phyloP scores from a whole-genome alignment of 2,329 filamentous ascomycete species.

The Fusarium verrucosum region DNA sequence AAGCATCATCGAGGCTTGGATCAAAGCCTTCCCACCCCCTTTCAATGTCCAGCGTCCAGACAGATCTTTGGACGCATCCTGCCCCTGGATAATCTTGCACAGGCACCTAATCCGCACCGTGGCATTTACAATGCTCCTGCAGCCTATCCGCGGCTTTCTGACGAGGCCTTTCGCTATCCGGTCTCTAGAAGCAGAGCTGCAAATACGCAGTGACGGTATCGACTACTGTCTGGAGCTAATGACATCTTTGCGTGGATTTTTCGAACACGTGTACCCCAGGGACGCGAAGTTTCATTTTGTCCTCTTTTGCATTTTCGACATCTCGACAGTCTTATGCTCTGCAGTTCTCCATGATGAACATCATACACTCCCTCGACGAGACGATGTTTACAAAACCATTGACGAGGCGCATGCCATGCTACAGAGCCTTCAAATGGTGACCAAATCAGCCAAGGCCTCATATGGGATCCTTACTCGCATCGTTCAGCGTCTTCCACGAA shows the following conservation, averaged over 20 bases:
- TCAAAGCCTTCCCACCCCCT: slow-evolving; percentile 53
- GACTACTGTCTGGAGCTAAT: slow-evolving; percentile 56
- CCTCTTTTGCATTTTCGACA: slow-evolving; percentile 62
- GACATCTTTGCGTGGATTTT: slow-evolving; percentile 51
- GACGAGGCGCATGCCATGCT: slow-evolving; percentile 49
- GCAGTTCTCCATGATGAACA: slow-evolving; percentile 61
- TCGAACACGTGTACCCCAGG: slow-evolving; percentile 55
- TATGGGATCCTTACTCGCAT: slow-evolving; percentile 48
- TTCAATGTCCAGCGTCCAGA: slow-evolving; percentile 54
- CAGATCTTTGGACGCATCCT: slow-evolving; percentile 51
- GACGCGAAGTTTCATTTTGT: slow-evolving; percentile 61
- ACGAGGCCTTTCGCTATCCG: slow-evolving; percentile 47
- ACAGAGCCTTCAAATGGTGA: slow-evolving; percentile 43
- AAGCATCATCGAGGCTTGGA: slow-evolving; percentile 53
- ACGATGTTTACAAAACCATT: slow-evolving; percentile 54
- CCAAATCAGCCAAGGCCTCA: slow-evolving; percentile 47
- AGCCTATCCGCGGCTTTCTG: slow-evolving; percentile 58
- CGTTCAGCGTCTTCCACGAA: slow-evolving; percentile 42
- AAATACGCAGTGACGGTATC: slow-evolving; percentile 55
- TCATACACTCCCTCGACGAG: slow-evolving; percentile 51
- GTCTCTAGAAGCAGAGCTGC: slow-evolving; percentile 46
- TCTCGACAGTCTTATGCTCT: slow-evolving; percentile 60
- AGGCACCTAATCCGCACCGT: slow-evolving; percentile 57
- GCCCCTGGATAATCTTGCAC: slow-evolving; percentile 57
- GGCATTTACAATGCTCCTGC: slow-evolving; percentile 56